Percentiles rank a stretch among this genome's conserved stretches.
These are phyloP conservation scores for Scolecobasidium constrictum DNA, from an alignment of 2,329 filamentous ascomycete species.

Conservation along the genomic window DNA sequence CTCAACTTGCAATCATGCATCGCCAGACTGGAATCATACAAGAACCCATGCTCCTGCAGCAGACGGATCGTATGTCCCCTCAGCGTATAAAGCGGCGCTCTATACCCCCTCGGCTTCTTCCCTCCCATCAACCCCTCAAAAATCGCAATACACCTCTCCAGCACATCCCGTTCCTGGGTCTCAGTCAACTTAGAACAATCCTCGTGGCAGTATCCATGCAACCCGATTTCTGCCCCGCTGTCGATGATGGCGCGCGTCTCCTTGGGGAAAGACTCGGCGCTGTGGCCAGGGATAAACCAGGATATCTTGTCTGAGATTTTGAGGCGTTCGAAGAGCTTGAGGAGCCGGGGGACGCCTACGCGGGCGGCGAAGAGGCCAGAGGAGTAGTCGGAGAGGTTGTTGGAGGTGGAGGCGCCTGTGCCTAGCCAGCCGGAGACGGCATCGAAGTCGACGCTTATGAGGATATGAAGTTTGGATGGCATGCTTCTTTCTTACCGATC, in stretches of 20 bases:
- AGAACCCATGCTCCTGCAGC: conserved; percentile 37
- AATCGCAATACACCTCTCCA: conserved; percentile 36
- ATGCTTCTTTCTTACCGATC: too few relatives aligned
- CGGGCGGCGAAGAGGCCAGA: conserved; percentile 45
- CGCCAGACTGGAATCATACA: conserved; percentile 41
- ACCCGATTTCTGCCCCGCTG: conserved; percentile 42
- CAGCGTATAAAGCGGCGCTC: conserved; percentile 41
- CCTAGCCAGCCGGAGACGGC: conserved; percentile 51
- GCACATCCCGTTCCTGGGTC: conserved; percentile 38
- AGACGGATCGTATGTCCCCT: conserved; percentile 37
- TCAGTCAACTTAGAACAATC: conserved; percentile 34
- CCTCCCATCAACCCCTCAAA: conserved; percentile 34
- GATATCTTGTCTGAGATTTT: conserved; percentile 41
- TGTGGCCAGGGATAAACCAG: conserved; percentile 52
- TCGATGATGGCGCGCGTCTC: conserved; percentile 40
- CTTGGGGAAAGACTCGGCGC: conserved; percentile 44
- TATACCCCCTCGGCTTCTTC: conserved; percentile 37
- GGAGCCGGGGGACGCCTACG: conserved; percentile 45
- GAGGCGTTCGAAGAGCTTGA: conserved; percentile 43
- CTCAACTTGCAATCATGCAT: conserved; percentile 41
- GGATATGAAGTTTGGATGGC: conserved; percentile 26
- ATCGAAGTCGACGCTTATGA: conserved; percentile 42
- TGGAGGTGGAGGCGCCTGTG: conserved; percentile 41
- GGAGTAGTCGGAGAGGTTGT: conserved; percentile 45
- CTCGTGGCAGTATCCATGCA: conserved; percentile 41